Conservation (phyloP, 2,329 filamentous ascomycete genomes). For the Fusarium bactridioides region DNA sequence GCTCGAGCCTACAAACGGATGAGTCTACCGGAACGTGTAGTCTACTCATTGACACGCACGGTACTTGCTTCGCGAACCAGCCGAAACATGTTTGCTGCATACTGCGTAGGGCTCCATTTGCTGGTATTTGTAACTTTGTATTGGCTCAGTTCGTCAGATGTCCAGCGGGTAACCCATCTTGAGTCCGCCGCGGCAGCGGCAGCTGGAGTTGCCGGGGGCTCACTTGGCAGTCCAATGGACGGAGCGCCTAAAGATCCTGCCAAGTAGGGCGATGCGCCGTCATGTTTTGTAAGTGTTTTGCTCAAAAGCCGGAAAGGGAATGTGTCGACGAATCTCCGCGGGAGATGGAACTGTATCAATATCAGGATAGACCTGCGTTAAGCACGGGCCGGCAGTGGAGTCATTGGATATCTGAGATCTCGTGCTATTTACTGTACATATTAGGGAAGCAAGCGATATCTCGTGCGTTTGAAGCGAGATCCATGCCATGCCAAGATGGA, state of each 20-base stretch:
- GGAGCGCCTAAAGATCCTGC: slow-evolving; percentile 39
- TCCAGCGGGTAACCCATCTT: slow-evolving; percentile 68
- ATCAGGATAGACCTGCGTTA: slow-evolving; percentile 7
- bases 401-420: slow-evolving; percentile 15
- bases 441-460: slow-evolving; percentile 12
- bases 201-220: slow-evolving; percentile 54
- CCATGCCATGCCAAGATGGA: slow-evolving; percentile 20
- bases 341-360: slow-evolving; percentile 25
- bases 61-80: slow-evolving; percentile 90
- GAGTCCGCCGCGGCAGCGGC: slow-evolving; percentile 57
- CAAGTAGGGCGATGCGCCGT: slow-evolving; percentile 29
- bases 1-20: slow-evolving; percentile 91
- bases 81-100: slow-evolving; percentile 91
- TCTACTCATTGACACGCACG: slow-evolving; percentile 90
- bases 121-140: slow-evolving; percentile 88
- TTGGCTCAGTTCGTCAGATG: slow-evolving; percentile 76
- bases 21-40: slow-evolving; percentile 87
- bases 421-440: not conserved
- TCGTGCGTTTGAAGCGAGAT: slow-evolving; percentile 6
- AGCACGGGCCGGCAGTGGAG: slow-evolving; percentile 7
- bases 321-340: slow-evolving; percentile 3
- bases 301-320: slow-evolving; percentile 10
- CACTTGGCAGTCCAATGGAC: slow-evolving; percentile 39
- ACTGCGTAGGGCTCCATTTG: slow-evolving; percentile 88
- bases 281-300: slow-evolving; percentile 22